Base-by-base conservation (phyloP, 495 filamentous ascomycete genomes). In the Xylaria acuta region DNA sequence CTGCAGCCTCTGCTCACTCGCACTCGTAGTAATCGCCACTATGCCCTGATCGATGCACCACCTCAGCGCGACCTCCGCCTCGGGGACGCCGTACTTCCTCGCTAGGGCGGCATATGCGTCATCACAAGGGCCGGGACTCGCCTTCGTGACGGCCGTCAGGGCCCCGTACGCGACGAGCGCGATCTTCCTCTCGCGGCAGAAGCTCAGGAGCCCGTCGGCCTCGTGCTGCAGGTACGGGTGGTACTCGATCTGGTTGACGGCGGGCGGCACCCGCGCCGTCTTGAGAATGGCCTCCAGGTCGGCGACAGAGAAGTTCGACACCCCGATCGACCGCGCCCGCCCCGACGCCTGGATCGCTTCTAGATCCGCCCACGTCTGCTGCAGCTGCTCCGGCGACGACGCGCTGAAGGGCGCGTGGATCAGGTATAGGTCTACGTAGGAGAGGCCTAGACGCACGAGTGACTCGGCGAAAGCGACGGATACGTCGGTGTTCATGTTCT, bases 171-270 rank as follows among this genome's bases (percentile, higher is more conserved):
- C 92, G 5, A 86, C 82, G 0, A 90, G 87, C 7, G 90, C 90
- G 75, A 97, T 96, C 27, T 84, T 83, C 70, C 93, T 84, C 77
- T 88, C 81, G 75, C 88, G 86, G 69, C 92, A 90, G 80, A 87
- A 93, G 6, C 82, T 79, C 6, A 97, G 49, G 20, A 97, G 85
- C 12, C 34, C 34, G 45, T 73, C 71, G 18, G 64, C 4, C 18
- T 27, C 83, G 78, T 91, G 94, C 80, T 97, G 94, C 45, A 97
- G 85, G 79, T 97, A 97, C 0, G 93, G 92, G 76, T 97, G 92
- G 75, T 88, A 95, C 80, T 97, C 94, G 72, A 97, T 92, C 84
- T 97, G 94, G 81, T 97, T 97, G 75, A 94, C 86, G 2, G 84
- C 89, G 0, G 94, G 94, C 16, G 83, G 78, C 27, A 88, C 77